Conservation (phyloP, 1,284 basidiomycete genomes). For the Sporisorium iseilematis-ciliati region DNA sequence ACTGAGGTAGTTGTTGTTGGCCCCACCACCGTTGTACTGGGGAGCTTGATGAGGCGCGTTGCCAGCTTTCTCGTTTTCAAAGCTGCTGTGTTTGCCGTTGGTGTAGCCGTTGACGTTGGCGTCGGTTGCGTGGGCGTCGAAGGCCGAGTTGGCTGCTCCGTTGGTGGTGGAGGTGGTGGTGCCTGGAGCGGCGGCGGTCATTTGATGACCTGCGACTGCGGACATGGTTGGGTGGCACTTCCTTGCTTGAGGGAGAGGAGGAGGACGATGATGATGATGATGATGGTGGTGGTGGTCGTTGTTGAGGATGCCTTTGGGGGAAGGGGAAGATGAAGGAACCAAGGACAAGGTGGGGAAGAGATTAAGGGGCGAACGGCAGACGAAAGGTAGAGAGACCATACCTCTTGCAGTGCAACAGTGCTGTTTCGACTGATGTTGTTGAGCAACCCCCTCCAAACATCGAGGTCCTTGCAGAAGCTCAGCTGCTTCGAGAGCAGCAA, state of each 20-base stretch:
- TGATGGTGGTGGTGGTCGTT: neutral
- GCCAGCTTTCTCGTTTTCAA: slow-evolving; percentile 26
- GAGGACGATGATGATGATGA: neutral
- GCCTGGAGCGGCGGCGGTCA: slow-evolving; percentile 28
- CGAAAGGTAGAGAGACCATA: no score
- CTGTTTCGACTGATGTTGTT: neutral
- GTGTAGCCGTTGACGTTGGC: slow-evolving; percentile 10
- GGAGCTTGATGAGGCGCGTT: slow-evolving; percentile 33
- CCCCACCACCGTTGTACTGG: slow-evolving; percentile 35
- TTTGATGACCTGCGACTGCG: slow-evolving; percentile 20
- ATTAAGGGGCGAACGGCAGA: neutral
- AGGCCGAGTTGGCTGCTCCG: slow-evolving; percentile 3
- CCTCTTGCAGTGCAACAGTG: no score
- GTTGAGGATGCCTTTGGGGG: neutral
- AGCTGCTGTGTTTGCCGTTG: slow-evolving; percentile 19
- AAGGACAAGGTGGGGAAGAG: no score
- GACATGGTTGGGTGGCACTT: slow-evolving; percentile 27
- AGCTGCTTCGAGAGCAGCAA: no score
- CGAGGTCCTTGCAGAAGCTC: no score
- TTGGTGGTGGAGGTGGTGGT: slow-evolving; percentile 17
- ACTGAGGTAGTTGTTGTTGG: slow-evolving; percentile 10
- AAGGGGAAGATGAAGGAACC: neutral
- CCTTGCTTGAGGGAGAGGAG: neutral
- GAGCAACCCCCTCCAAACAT: no score
- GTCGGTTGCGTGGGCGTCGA: slow-evolving; percentile 4